These are phyloP conservation scores for Lactifluus piperatus DNA, from an alignment of 768 basidiomycete genomes.

Conservation along the genomic window DNA sequence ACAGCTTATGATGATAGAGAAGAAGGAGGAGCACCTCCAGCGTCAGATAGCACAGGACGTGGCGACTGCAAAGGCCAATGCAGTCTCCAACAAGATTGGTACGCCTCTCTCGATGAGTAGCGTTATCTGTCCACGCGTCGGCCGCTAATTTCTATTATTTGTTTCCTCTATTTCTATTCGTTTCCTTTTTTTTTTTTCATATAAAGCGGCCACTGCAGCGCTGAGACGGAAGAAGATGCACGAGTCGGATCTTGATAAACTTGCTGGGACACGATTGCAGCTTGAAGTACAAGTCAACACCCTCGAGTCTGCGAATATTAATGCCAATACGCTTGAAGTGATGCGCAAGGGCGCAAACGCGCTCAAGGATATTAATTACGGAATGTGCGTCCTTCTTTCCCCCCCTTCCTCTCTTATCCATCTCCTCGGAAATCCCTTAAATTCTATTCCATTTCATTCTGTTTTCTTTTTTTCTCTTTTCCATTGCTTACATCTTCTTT, in stretches of 20 bases:
- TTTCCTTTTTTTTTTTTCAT: not conserved
- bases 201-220: conserved; percentile 76
- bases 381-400: conserved; percentile 52
- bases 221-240: conserved; percentile 88
- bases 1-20: conserved; percentile 95
- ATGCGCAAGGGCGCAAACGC: conserved; percentile 95
- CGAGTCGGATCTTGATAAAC: conserved; percentile 78
- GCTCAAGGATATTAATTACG: conserved; percentile 81
- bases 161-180: not conserved
- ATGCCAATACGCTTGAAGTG: conserved; percentile 92
- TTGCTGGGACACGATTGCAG: conserved; percentile 80
- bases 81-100: conserved; percentile 90
- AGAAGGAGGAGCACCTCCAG: conserved; percentile 96
- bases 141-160: too few relatives aligned
- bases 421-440: not conserved
- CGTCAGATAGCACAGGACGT: conserved; percentile 95
- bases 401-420: not conserved
- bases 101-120: conserved; percentile 26
- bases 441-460: too few relatives aligned
- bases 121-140: too few relatives aligned
- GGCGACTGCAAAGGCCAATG: conserved; percentile 87
- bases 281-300: conserved; percentile 96
- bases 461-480: too few relatives aligned
- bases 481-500: too few relatives aligned
- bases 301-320: conserved; percentile 94